These are phyloP conservation scores for Nakaseomyces nivariensis DNA, from an alignment of 1,139 yeast genomes.

Conservation along the genomic window DNA sequence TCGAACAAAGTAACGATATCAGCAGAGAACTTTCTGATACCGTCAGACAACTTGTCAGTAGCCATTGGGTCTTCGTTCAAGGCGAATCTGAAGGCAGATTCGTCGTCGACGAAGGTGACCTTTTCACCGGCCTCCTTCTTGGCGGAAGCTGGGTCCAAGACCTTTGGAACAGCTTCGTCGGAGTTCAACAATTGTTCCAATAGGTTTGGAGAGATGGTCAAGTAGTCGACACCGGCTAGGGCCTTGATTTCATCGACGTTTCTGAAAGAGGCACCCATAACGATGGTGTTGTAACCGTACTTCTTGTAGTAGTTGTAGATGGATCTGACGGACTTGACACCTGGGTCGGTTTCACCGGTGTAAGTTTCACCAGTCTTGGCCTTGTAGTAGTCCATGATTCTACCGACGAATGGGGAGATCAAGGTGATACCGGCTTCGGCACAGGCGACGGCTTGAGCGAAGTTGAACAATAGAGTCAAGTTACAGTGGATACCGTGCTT, in stretches of 20 bases:
- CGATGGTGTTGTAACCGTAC: conserved; percentile 91
- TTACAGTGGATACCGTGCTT: conserved; percentile 90
- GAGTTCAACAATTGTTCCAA: conserved; percentile 85
- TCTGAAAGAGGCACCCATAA: conserved; percentile 99
- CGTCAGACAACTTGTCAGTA: conserved; percentile 94
- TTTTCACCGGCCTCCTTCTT: conserved; percentile 49
- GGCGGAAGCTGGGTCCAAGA: conserved; percentile 55
- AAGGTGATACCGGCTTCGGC: conserved; percentile 96
- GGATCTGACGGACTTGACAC: conserved; percentile 79
- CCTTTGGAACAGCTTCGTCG: conserved; percentile 64
- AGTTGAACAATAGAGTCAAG: conserved; percentile 89
- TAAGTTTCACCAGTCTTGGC: conserved; percentile 85
- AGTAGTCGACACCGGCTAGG: conserved; percentile 93
- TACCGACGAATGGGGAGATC: conserved; percentile 97
- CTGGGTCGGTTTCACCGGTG: conserved; percentile 80
- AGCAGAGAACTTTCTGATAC: conserved; percentile 94
- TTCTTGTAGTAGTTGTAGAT: conserved; percentile 98
- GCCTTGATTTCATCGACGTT: conserved; percentile 93
- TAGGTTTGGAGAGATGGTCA: conserved; percentile 90
- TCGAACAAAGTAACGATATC: conserved; percentile 81
- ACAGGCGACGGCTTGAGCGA: conserved; percentile 96
- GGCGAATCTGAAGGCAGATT: conserved; percentile 80
- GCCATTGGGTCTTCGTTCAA: conserved; percentile 98
- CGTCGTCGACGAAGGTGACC: conserved; percentile 76
- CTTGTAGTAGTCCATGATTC: conserved; percentile 98